Evolutionary conservation across 2,329 filamentous ascomycete genomes (phyloP).

Genomic region (Hypoxylon sp.): DNA sequence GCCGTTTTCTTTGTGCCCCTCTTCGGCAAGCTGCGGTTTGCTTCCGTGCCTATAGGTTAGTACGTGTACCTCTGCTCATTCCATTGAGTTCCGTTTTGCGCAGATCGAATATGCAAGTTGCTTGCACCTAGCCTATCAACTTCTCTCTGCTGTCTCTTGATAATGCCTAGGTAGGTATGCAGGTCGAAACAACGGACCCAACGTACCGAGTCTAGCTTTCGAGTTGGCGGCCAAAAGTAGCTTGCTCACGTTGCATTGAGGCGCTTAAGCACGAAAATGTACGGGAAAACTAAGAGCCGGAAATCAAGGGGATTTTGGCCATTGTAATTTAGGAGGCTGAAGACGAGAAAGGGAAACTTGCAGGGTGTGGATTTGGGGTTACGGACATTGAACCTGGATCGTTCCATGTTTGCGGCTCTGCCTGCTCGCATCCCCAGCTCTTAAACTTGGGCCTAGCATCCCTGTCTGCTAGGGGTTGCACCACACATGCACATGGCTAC

Average conservation of each 20-base stretch:
- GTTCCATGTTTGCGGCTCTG: constrained; percentile 3
- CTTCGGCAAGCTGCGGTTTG: not conserved
- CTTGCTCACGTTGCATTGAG: not conserved
- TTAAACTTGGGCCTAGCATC: not conserved
- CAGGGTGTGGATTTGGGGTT: not conserved
- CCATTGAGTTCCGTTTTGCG: not conserved
- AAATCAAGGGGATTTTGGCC: not conserved
- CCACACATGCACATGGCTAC: too few relatives aligned
- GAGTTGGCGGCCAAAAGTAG: constrained; percentile 1
- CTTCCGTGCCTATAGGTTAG: too few relatives aligned
- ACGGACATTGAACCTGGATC: not conserved
- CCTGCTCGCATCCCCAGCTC: not conserved
- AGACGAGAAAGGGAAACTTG: not conserved
- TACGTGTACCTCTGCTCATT: too few relatives aligned
- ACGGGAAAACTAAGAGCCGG: not conserved
- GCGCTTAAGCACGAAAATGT: not conserved
- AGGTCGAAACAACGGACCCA: not conserved
- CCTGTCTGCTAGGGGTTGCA: not conserved
- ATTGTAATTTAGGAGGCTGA: not conserved
- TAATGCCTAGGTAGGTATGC: constrained; percentile 9
- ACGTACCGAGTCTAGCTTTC: not conserved
- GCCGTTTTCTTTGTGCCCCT: not conserved
- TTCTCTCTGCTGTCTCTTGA: not conserved
- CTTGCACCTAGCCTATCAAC: constrained; percentile 1
- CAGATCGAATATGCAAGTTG: not conserved